Percentiles rank a stretch among this genome's conserved stretches.
Evolutionary conservation across 371 early-diverging fungal genomes (phyloP).

Genomic region (Apophysomyces trapeziformis): DNA sequence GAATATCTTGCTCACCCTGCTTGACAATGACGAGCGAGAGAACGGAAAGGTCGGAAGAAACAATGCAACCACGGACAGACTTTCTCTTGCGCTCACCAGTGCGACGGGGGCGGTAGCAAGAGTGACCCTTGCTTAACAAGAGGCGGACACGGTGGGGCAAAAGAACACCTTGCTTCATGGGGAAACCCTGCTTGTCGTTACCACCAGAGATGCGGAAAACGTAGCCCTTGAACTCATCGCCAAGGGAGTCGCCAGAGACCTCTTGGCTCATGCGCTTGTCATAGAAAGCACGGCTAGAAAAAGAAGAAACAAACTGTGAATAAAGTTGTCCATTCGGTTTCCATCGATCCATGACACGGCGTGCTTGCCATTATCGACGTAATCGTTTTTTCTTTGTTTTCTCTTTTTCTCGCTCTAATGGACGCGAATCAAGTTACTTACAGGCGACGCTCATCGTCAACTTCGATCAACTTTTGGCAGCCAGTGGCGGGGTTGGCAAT

Average conservation of each 20-base stretch:
- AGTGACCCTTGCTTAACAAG: constrained; percentile 96
- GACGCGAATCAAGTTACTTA: constrained; percentile 44
- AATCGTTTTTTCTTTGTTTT: not conserved
- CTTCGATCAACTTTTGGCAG: constrained; percentile 94
- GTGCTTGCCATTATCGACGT: not conserved
- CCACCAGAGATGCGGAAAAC: constrained; percentile 99
- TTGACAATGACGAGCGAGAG: constrained; percentile 95
- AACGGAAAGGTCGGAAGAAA: constrained; percentile 94
- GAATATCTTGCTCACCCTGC: constrained; percentile 95
- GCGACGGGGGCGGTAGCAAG: constrained; percentile 98
- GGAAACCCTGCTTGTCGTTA: constrained; percentile 99
- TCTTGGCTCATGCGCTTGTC: constrained; percentile 98
- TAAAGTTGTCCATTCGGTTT: not conserved
- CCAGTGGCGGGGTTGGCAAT: constrained; percentile 97
- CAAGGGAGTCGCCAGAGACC: constrained; percentile 95
- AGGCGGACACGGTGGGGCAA: constrained; percentile 94
- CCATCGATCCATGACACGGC: constrained; percentile 4
- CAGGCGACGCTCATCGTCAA: constrained; percentile 93
- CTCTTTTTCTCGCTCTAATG: too few relatives aligned
- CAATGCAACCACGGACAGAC: constrained; percentile 99
- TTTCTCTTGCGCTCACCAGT: constrained; percentile 99
- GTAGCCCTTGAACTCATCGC: constrained; percentile 99
- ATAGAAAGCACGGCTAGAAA: constrained; percentile 89
- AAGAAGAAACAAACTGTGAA: not conserved
- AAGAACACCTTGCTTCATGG: constrained; percentile 98